Base-by-base conservation (phyloP, 495 filamentous ascomycete genomes). In the Daldinia grandis region DNA sequence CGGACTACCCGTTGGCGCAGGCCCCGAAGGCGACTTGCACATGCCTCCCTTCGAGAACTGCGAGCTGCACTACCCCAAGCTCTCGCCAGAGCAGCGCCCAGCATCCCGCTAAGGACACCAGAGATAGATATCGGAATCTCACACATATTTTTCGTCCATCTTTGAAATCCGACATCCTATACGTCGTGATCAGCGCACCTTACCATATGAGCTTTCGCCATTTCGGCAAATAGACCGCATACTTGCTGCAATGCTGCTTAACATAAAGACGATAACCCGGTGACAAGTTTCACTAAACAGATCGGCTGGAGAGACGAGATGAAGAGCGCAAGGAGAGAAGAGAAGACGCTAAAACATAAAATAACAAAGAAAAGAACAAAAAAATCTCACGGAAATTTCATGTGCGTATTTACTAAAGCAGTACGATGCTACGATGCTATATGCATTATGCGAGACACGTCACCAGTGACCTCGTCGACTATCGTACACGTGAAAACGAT, bases 1-100 rank as follows among this genome's bases (percentile, higher is more conserved):
- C n/a, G 82, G 79, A 1, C 64, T 83, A 0, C 82, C 82, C 15
- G 68, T 83, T 2, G 82, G 82, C 19, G 80, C 80, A 10, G 81
- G 81, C 0, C 80, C 81, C 9, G 81, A 84, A 47, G 75, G 72
- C 1, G 67, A 71, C 14, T 62, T 71, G 0, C 77, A 79, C 53
- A 62, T 69, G 37, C 64, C 65, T 1, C 54, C 63, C 4, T 79
- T 76, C 37, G 69, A 71, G 49, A 7, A 57, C 1, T 79, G 77
- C 38, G 64, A 68, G 27, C 64, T 76, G 0, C 53, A 68, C n/a
- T 66, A 63, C 35, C 67, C 61, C 14, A 5, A 28, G 28, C 25
- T 51, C 0, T 38, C 62, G 0, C 19, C 10, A 1, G 28, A 24
- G 30, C 58, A 38, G 7, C 68, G 66, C 14, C 44, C 37, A 0